Evolutionary conservation across 305 asterid genomes (phyloP).

Genomic region (Fraxinus ornus): DNA sequence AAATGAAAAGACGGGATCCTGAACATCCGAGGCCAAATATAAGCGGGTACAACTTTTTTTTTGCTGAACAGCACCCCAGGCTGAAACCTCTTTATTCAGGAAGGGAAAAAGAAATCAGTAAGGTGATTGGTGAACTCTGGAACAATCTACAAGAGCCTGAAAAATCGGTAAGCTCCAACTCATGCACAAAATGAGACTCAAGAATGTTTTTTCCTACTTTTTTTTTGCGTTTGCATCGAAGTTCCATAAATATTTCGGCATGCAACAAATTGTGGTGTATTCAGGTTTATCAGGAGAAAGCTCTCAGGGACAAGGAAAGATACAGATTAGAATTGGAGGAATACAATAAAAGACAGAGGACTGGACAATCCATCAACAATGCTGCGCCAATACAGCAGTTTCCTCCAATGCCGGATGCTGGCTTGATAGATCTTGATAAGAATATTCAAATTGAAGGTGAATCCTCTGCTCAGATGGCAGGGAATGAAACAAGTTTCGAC

Average conservation of each 20-base stretch:
- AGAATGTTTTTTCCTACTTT: neutral
- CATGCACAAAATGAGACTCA: neutral
- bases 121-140: slow-evolving; percentile 85
- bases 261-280: neutral
- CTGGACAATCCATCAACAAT: slow-evolving; percentile 26
- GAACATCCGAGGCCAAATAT: slow-evolving; percentile 77
- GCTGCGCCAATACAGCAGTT: slow-evolving; percentile 24
- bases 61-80: slow-evolving; percentile 76
- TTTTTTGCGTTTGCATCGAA: neutral
- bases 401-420: slow-evolving; percentile 22
- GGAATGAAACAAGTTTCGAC: neutral
- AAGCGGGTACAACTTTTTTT: slow-evolving; percentile 90
- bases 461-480: neutral
- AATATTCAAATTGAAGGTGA: slow-evolving; percentile 28
- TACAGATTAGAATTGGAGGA: slow-evolving; percentile 67
- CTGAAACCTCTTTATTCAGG: slow-evolving; percentile 69
- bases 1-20: slow-evolving; percentile 71
- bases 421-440: slow-evolving; percentile 28
- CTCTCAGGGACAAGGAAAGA: slow-evolving; percentile 69
- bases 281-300: slow-evolving; percentile 78
- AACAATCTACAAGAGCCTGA: slow-evolving; percentile 61
- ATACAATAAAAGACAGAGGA: slow-evolving; percentile 48
- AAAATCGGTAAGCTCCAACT: slow-evolving; percentile 45
- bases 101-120: slow-evolving; percentile 74
- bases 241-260: neutral